These are phyloP conservation scores for Boletus sp. DNA, from an alignment of 1,284 basidiomycete genomes.

Conservation along the genomic window DNA sequence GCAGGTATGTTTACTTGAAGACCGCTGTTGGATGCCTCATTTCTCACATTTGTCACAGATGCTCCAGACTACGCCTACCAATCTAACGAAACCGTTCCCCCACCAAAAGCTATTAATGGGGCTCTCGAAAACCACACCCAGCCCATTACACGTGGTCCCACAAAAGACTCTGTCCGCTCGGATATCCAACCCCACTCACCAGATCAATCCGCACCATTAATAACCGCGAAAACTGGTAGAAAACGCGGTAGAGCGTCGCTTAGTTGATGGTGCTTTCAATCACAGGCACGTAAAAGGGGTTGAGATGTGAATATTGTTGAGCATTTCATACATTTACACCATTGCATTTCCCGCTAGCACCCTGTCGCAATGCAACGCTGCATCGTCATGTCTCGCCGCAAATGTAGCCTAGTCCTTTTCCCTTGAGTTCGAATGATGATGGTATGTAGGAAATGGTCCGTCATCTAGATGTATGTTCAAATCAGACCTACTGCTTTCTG, in stretches of 20 bases:
- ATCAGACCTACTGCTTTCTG: slow-evolving; percentile 19
- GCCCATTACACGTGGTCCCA: slow-evolving; percentile 11
- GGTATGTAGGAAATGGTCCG: slow-evolving; percentile 24
- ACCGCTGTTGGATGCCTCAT: not conserved
- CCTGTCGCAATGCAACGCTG: slow-evolving; percentile 26
- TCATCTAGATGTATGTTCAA: slow-evolving; percentile 19
- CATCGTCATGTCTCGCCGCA: slow-evolving; percentile 16
- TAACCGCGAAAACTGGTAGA: slow-evolving; percentile 25
- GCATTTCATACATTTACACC: slow-evolving; percentile 30
- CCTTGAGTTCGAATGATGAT: slow-evolving; percentile 17
- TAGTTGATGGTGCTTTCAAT: slow-evolving; percentile 20
- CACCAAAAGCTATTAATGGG: slow-evolving; percentile 22
- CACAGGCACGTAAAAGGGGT: slow-evolving; percentile 15
- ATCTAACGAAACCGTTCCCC: slow-evolving; percentile 7
- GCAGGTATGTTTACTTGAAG: slow-evolving; percentile 20
- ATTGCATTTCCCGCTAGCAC: slow-evolving; percentile 25
- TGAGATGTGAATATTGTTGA: slow-evolving; percentile 22
- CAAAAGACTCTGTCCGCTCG: slow-evolving; percentile 20
- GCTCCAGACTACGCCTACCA: slow-evolving; percentile 24
- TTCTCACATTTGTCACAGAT: slow-evolving; percentile 13
- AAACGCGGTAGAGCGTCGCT: slow-evolving; percentile 33
- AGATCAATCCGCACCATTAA: slow-evolving; percentile 15
- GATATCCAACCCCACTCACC: slow-evolving; percentile 6
- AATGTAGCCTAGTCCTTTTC: slow-evolving; percentile 31
- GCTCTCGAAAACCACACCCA: slow-evolving; percentile 9